These are phyloP conservation scores for Tolypocladium paradoxum DNA, from an alignment of 2,329 filamentous ascomycete genomes.

Conservation along the genomic window DNA sequence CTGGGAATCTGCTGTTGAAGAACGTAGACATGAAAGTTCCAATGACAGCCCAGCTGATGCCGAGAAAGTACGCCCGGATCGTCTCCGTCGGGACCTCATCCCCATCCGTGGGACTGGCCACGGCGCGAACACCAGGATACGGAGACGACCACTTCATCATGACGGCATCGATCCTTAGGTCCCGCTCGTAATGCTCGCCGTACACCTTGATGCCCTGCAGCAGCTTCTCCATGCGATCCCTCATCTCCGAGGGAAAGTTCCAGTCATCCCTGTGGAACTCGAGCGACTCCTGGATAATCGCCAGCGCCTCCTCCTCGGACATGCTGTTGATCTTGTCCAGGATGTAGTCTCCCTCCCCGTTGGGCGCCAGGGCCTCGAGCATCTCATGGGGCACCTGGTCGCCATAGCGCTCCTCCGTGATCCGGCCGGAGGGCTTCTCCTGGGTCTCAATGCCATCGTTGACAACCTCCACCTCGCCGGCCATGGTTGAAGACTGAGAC, in stretches of 20 bases:
- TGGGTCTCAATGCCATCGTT: neutral
- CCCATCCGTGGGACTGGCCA: constrained; percentile 25
- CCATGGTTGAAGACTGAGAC: neutral
- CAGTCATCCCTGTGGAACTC: constrained; percentile 31
- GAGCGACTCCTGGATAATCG: constrained; percentile 25
- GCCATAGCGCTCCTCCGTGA: constrained; percentile 7
- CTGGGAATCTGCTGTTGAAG: constrained; percentile 28
- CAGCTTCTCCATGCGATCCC: constrained; percentile 27
- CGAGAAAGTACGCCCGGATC: constrained; percentile 30
- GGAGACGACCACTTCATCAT: constrained; percentile 30
- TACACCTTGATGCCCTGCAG: constrained; percentile 27
- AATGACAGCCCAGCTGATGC: constrained; percentile 13
- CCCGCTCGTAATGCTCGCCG: constrained; percentile 28
- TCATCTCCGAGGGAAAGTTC: constrained; percentile 32
- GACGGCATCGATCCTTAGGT: constrained; percentile 28
- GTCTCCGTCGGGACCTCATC: constrained; percentile 26
- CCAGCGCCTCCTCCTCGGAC: constrained; percentile 29
- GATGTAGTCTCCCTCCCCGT: constrained; percentile 28
- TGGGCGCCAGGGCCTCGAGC: constrained; percentile 30
- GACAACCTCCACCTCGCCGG: neutral
- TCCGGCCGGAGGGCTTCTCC: constrained; percentile 1
- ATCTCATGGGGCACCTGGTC: constrained; percentile 28
- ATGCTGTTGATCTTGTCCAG: constrained; percentile 29
- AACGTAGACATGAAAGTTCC: constrained; percentile 26
- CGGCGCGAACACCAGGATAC: constrained; percentile 30